Evolutionary conservation across 306 rosid species (phyloP), one percentile per base, ranked within the genome.

Genomic region (Ceratonia siliqua): DNA sequence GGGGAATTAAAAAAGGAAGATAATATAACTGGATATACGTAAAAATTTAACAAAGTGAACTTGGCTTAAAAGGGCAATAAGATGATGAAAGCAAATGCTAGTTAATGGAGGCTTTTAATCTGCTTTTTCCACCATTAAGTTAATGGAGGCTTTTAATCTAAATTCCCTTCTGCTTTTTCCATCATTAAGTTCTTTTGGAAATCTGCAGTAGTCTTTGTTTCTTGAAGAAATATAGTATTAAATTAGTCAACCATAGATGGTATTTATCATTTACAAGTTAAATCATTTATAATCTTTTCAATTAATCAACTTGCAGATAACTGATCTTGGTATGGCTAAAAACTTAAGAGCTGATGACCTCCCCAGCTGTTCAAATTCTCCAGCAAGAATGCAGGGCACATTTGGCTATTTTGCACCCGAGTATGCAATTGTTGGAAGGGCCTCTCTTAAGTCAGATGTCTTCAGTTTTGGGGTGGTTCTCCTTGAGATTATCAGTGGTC

Each of bases 401-500:
- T 94, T 94, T 82, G 99, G 99, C n/a, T 94, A 94, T 83, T 94
- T 94, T 84, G 99, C 99, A 49, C 99, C 99, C 6, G 99, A 94
- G 89, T 88, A 90, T 87, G 97, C 95, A 18, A 90, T 92, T 62
- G 71, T 87, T 78, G 99, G 99, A 62, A 87, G 87, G 87, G 87
- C 93, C 46, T 94, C 99, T 83, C 87, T 86, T 33, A 90, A 92
- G 75, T 94, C 99, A 0, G 99, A 94, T 57, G 96, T 94, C 63
- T 94, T 92, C 79, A 94, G 99, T 71, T 94, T 94, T 28, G 99
- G 99, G 3, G 99, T 94, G 62, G 99, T 94, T 83, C 96, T 94
- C 78, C 99, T 94, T 68, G 97, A 94, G 87, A 96, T 94, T 75
- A 87, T 94, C 65, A 94, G 84, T 46, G 99, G 99, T 61, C 92